Evolutionary conservation across 352 stramenopile species (phyloP).

Genomic region (Aphanomyces astaci): DNA sequence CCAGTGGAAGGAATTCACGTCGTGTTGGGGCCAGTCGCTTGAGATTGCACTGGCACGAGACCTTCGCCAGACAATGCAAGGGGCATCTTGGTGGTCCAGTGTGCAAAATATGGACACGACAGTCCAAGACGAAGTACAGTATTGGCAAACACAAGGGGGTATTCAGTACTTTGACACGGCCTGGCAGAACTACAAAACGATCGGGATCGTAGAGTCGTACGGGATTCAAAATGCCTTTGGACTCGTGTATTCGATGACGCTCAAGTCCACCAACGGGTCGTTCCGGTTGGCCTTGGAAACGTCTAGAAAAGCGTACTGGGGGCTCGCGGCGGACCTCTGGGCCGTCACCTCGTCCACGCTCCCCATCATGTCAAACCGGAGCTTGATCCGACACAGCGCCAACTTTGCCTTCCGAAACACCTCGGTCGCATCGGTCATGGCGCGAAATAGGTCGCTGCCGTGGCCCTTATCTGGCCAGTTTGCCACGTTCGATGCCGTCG

Average conservation of each 20-base stretch:
- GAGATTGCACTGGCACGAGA: neutral
- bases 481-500: neutral
- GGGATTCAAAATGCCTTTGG: conserved; percentile 13
- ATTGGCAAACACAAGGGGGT: neutral
- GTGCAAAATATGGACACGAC: neutral
- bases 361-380: neutral
- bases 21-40: conserved; percentile 9
- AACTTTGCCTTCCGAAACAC: conserved; percentile 9
- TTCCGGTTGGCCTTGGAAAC: neutral
- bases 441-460: neutral
- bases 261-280: neutral
- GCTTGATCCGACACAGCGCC: neutral
- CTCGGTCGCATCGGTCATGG: neutral
- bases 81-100: neutral
- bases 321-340: neutral
- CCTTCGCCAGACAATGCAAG: neutral
- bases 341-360: neutral
- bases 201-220: neutral
- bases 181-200: conserved; percentile 20
- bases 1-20: neutral
- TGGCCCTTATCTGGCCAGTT: neutral
- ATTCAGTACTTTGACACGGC: neutral
- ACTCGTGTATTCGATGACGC: conserved; percentile 1
- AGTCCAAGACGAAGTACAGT: conserved; percentile 3
- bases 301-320: conserved; percentile 18